A percentile compares a stretch with the other conserved stretches of the same genome.
phyloP scores from a whole-genome alignment of 176 grass and related monocot genomes.

The Dendrocalamus sinicus region DNA sequence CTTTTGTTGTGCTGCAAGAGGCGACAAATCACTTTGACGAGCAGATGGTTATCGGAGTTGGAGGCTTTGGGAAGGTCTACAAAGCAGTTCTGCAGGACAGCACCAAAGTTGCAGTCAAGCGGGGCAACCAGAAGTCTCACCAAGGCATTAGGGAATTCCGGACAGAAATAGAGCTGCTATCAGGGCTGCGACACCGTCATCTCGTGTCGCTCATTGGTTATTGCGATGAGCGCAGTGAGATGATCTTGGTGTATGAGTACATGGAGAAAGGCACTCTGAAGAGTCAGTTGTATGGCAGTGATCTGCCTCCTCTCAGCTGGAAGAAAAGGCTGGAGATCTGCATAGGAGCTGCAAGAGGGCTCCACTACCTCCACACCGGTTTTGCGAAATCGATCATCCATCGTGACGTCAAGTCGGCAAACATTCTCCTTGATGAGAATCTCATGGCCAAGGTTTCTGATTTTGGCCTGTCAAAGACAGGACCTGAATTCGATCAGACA shows the following conservation, averaged over 20 bases:
- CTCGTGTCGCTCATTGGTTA: slow-evolving; percentile 92
- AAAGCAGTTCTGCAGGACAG: slow-evolving; percentile 83
- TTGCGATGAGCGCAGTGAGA: slow-evolving; percentile 84
- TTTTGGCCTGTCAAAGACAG: slow-evolving; percentile 94
- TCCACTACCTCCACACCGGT: slow-evolving; percentile 97
- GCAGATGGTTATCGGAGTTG: slow-evolving; percentile 80
- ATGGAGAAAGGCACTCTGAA: slow-evolving; percentile 95
- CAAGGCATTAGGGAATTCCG: slow-evolving; percentile 87
- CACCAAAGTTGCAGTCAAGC: slow-evolving; percentile 77
- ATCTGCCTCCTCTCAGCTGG: slow-evolving; percentile 76
- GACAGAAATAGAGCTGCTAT: slow-evolving; percentile 91
- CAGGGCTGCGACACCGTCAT: slow-evolving; percentile 87
- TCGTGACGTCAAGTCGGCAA: slow-evolving; percentile 93
- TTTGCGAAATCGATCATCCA: slow-evolving; percentile 91
- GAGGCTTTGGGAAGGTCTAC: slow-evolving; percentile 94
- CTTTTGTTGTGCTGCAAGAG: slow-evolving; percentile 72
- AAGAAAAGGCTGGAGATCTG: slow-evolving; percentile 86
- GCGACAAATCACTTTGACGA: slow-evolving; percentile 88
- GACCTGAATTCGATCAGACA: slow-evolving; percentile 84
- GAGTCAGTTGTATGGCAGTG: slow-evolving; percentile 78
- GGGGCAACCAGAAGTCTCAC: slow-evolving; percentile 89
- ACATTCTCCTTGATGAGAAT: slow-evolving; percentile 90
- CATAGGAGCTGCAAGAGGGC: slow-evolving; percentile 92
- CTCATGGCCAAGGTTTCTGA: slow-evolving; percentile 95
- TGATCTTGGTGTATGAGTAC: slow-evolving; percentile 97